Percentiles rank a stretch among this genome's conserved stretches.
phyloP scores from a whole-genome alignment of 75 land plant species.

The Pseudotsuga menziesii region DNA sequence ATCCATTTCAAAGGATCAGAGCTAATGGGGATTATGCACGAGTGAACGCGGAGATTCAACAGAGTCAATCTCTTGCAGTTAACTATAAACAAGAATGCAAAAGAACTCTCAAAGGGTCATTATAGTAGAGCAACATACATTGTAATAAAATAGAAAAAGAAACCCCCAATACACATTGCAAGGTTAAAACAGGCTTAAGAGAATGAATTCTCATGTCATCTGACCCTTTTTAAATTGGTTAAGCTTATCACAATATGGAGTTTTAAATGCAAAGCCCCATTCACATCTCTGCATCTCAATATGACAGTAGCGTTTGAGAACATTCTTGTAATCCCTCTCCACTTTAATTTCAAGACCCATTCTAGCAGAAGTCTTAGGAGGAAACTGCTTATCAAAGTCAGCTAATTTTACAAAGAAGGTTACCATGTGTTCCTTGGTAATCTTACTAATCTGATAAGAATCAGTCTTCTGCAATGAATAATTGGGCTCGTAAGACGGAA shows the following conservation, averaged over 20 bases:
- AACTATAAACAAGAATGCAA: not conserved
- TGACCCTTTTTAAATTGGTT: slow-evolving; percentile 30
- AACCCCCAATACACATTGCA: too few species aligned
- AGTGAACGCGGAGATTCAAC: not conserved
- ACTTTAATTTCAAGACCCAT: slow-evolving; percentile 48
- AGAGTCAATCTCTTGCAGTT: not conserved
- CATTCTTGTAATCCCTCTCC: slow-evolving; percentile 52
- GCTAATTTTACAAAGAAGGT: slow-evolving; percentile 65
- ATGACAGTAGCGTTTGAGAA: slow-evolving; percentile 66
- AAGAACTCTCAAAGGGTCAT: not conserved
- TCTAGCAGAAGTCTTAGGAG: slow-evolving; percentile 41
- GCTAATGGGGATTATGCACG: too few species aligned
- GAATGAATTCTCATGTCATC: slow-evolving; percentile 2
- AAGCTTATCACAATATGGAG: slow-evolving; percentile 76
- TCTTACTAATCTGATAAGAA: slow-evolving; percentile 40
- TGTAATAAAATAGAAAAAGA: too few species aligned
- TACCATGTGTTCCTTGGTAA: slow-evolving; percentile 46
- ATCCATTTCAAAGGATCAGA: too few species aligned
- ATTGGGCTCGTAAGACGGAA: slow-evolving; percentile 67
- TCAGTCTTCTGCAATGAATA: slow-evolving; percentile 39
- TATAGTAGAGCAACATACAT: not conserved
- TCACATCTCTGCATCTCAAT: slow-evolving; percentile 52
- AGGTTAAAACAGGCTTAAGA: too few species aligned
- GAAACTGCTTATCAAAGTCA: slow-evolving; percentile 69
- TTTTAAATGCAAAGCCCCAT: slow-evolving; percentile 59